Base-by-base conservation (phyloP, 441 rosid genomes). In the Populus hybrid region DNA sequence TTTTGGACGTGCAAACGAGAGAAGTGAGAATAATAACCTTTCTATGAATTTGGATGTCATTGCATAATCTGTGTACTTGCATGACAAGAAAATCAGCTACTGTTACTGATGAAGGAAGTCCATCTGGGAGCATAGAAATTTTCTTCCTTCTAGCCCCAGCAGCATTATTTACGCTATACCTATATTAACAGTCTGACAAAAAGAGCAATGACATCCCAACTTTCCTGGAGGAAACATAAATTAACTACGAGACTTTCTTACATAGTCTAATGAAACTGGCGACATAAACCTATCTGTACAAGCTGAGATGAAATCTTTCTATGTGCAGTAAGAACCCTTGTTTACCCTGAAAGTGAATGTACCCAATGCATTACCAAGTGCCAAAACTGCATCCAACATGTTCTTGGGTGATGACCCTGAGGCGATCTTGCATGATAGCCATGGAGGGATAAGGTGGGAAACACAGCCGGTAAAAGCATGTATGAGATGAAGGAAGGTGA, bases 371-470 rank as follows among this genome's bases (percentile, higher is more conserved):
- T 92, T 85, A 95, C 95, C 91, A 92, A 29, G 90, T 89, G 50
- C 99, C 99, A 16, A 96, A 94, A 84, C 99, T 92, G 90, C 93
- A 91, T 76, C 94, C 91, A 23, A 96, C 89, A 81, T 93, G 98
- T 63, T 92, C 99, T 84, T 89, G 98, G 21, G 93, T 86, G 5
- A 96, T 88, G 80, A 91, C 40, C 10, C 78, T 71, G 4, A 94
- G 87, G 6, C 95, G 91, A 66, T 91, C 89, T 78, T 73, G 87
- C 98, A 96, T 93, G 71, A 86, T 79, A 35, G 70, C 76, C 81
- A 84, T 67, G 73, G 89, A 87, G 12, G 94, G 84, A 75, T 96
- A 94, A 65, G 88, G 87, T 0, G 98, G 98, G 77, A 94, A 84
- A 79, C 92, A 94, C 82, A 96, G 71, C 68, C 97, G 88, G 81